Base-by-base conservation (phyloP, 2,329 filamentous ascomycete species). In the Colletotrichum sansevieriae region DNA sequence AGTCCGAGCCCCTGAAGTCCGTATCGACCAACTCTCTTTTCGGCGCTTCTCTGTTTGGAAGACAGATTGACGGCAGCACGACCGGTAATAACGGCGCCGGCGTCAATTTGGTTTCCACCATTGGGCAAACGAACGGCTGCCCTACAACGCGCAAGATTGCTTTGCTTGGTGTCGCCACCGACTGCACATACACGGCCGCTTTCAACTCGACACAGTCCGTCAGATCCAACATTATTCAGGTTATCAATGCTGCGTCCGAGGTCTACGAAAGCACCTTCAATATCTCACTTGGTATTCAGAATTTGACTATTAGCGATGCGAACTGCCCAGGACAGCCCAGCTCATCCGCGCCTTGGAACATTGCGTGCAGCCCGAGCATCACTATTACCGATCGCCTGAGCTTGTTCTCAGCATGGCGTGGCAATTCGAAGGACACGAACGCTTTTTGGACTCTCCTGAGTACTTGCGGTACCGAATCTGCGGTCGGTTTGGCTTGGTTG, bases 201-300 rank as follows among this genome's bases (percentile, higher is more conserved):
- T 97, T 98, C 78, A 87, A 90, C 70, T 87, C 85, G 22, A 87
- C 87, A 49, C 83, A 88, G 58, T 83, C 88, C n/a, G 87, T 91
- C 25, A 87, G 90, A 64, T 79, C 87, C 70, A 96, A 96, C 77
- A 87, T 99, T 71, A 94, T 99, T 74, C 85, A 84, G 60, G 86
- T 93, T 76, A 92, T 99, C 78, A 98, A 97, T 81, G 85, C 90
- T 51, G 96, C 96, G 0, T 98, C 95, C 2, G 88, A 90, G 70
- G 82, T 98, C 10, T 99, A 96, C 76, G 96, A 99, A 78, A 89
- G 86, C 73, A 92, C 92, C 8, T 98, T 99, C 83, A 98, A 98
- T 79, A 95, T 99, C 74, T 95, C 95, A 0, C 88, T 99, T 41
- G 96, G 94, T 49, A 88, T 99, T 69, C 89, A 91, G 73, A 97